A percentile compares a stretch with the other conserved stretches of the same genome.
phyloP scores from a whole-genome alignment of 2,329 filamentous ascomycete genomes.

The Aphanoascus verrucosus region DNA sequence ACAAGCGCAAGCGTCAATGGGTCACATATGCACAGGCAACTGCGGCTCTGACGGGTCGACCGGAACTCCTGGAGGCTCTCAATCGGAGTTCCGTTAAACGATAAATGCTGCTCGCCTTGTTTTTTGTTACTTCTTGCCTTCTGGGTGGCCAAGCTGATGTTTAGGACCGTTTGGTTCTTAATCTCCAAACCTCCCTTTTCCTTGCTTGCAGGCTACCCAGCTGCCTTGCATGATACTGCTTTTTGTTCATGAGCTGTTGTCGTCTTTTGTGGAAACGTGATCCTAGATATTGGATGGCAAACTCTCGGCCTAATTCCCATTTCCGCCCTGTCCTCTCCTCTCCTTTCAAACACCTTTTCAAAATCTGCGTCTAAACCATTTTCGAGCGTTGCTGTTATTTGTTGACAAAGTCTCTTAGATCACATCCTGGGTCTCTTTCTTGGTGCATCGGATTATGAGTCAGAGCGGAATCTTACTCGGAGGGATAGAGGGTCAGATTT shows the following conservation, averaged over 20 bases:
- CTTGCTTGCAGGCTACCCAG: neutral
- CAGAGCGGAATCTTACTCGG: neutral
- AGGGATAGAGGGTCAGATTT: neutral
- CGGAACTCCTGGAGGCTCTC: conserved; percentile 80
- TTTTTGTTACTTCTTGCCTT: neutral
- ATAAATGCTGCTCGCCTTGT: conserved; percentile 6
- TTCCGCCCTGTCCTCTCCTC: neutral
- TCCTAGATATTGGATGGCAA: conserved; percentile 3
- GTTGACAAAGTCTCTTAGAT: neutral
- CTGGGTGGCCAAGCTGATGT: neutral
- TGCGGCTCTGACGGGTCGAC: conserved; percentile 62
- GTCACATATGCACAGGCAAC: conserved; percentile 76
- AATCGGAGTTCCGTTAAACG: conserved; percentile 63
- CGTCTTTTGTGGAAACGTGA: conserved; percentile 5
- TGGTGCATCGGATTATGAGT: neutral
- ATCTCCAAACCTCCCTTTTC: neutral
- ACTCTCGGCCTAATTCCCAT: neutral
- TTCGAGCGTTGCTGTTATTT: neutral
- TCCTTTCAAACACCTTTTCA: neutral
- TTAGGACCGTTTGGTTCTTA: neutral
- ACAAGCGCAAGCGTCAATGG: conserved; percentile 86
- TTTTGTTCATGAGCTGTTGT: neutral
- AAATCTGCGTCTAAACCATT: neutral
- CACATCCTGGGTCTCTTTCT: neutral
- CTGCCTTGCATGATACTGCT: conserved; percentile 6